Base-by-base conservation (phyloP, 2,329 filamentous ascomycete species). In the Calonectria hawksworthii region DNA sequence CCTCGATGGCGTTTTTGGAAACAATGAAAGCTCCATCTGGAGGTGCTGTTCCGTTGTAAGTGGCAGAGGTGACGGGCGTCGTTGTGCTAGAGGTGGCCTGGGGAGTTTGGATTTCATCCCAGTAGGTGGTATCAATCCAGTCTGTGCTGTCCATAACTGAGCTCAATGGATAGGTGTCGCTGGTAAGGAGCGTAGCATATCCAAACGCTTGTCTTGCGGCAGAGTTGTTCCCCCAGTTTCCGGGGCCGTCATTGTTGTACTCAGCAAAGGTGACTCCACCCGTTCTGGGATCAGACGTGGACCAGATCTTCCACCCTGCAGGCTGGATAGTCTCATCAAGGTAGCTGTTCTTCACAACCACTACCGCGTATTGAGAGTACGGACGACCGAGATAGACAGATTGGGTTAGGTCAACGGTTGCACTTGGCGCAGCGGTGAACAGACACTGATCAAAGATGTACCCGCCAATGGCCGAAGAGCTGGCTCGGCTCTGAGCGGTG, bases 221-320 rank as follows among this genome's bases (percentile, higher is more conserved):
- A 0, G 69, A 61, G 47, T 80, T 80, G 64, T 79, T 80, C 14
- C 79, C 78, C 78, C 78, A 80, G 51, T 75, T 78, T 64, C 78
- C 78, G 4, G 78, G 78, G 11, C 92, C 92, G 1, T 87, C 87
- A 81, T 94, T 94, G 47, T 79, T 84, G 78, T 90, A 93, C 85
- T 93, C 92, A 8, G 84, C 89, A 76, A 90, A 93, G 16, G 85
- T 83, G 4, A 93, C 88, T 81, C 73, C 87, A 85, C 92, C 91
- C 92, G 56, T 86, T 76, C 30, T 78, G 79, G 92, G 92, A 92
- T 10, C 92, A 88, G 2, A 88, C 86, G 23, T 84, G 70, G 78
- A 92, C 92, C 81, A 94, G 86, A 51, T 92, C 89, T 80, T 80
- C 78, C 78, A 80, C 18, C 79, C 79, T 0, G 75, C 72, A 0